Conservation (phyloP, 495 filamentous ascomycete genomes). For the Penicillium malachiteum region DNA sequence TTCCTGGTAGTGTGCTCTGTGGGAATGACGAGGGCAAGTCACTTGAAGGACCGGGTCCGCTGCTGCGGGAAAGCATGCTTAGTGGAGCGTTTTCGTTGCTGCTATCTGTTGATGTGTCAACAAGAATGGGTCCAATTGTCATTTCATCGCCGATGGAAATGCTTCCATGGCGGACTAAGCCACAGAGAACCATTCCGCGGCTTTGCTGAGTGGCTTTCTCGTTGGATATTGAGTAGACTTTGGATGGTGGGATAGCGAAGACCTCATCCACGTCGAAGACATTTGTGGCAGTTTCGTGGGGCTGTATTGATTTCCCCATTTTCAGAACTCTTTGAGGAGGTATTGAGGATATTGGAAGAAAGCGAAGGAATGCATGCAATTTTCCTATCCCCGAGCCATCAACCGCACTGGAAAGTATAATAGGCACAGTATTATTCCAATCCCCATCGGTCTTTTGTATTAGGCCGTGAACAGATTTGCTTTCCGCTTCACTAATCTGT, state of each 20-base stretch:
- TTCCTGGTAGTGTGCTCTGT: conserved; percentile 27
- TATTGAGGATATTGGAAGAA: conserved; percentile 66
- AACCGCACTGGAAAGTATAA: conserved; percentile 84
- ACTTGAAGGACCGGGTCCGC: conserved; percentile 30
- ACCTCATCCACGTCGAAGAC: conserved; percentile 90
- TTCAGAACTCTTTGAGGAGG: conserved; percentile 40
- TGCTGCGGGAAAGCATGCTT: conserved; percentile 32
- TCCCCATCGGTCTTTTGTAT: conserved; percentile 42
- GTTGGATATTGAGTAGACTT: conserved; percentile 39
- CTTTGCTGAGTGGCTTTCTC: conserved; percentile 40
- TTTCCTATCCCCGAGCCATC: conserved; percentile 78
- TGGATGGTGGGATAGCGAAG: conserved; percentile 60
- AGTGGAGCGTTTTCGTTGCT: conserved; percentile 16
- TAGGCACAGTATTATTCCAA: conserved; percentile 66
- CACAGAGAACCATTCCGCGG: conserved; percentile 70
- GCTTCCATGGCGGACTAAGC: conserved; percentile 74
- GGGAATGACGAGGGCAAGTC: conserved; percentile 37
- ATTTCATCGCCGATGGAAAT: conserved; percentile 78
- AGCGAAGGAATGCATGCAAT: conserved; percentile 77
- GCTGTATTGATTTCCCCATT: conserved; percentile 20
- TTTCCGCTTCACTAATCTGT: conserved; percentile 41
- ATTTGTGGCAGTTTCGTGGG: conserved; percentile 42
- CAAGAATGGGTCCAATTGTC: conserved; percentile 72
- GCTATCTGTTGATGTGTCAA: conserved; percentile 31
- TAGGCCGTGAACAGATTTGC: conserved; percentile 49